Conservation (phyloP, 768 basidiomycete genomes). For the Leccinum arenicola region DNA sequence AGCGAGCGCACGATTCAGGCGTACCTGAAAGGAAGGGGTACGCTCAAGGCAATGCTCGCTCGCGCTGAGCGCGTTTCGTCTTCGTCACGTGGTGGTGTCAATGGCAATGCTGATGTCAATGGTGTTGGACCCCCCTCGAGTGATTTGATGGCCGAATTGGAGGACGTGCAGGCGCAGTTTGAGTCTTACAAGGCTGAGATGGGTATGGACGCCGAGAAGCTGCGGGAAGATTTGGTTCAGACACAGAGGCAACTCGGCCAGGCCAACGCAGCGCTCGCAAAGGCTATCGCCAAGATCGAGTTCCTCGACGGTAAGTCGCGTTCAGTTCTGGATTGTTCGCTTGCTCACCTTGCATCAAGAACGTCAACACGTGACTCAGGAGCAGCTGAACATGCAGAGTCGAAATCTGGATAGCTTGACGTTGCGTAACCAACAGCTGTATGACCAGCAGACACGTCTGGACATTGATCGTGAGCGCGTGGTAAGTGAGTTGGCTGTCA, state of each 20-base stretch:
- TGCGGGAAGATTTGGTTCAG: slow-evolving; percentile 65
- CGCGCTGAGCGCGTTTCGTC: slow-evolving; percentile 40
- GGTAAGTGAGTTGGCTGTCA: slow-evolving; percentile 59
- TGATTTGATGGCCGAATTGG: slow-evolving; percentile 58
- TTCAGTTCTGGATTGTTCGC: background rate
- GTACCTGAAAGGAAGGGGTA: slow-evolving; percentile 85
- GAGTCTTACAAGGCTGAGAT: slow-evolving; percentile 80
- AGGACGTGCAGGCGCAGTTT: slow-evolving; percentile 75
- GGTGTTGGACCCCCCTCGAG: slow-evolving; percentile 20
- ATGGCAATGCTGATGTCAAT: slow-evolving; percentile 38
- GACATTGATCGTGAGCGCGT: slow-evolving; percentile 75
- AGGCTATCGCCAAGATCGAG: slow-evolving; percentile 80
- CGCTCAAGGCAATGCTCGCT: slow-evolving; percentile 71
- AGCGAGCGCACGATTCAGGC: slow-evolving; percentile 71
- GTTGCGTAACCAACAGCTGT: slow-evolving; percentile 69
- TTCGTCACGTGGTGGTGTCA: slow-evolving; percentile 20
- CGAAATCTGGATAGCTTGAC: slow-evolving; percentile 64
- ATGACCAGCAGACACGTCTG: slow-evolving; percentile 68
- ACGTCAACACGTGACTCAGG: slow-evolving; percentile 67
- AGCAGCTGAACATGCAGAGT: slow-evolving; percentile 59
- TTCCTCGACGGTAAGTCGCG: slow-evolving; percentile 62
- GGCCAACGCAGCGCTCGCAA: slow-evolving; percentile 68
- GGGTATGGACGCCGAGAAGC: slow-evolving; percentile 65
- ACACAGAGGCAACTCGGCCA: slow-evolving; percentile 69
- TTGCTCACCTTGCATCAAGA: slow-evolving; percentile 38